These are phyloP conservation scores for Vitis riparia DNA, from an alignment of 164 flowering plant species.

Conservation along the genomic window DNA sequence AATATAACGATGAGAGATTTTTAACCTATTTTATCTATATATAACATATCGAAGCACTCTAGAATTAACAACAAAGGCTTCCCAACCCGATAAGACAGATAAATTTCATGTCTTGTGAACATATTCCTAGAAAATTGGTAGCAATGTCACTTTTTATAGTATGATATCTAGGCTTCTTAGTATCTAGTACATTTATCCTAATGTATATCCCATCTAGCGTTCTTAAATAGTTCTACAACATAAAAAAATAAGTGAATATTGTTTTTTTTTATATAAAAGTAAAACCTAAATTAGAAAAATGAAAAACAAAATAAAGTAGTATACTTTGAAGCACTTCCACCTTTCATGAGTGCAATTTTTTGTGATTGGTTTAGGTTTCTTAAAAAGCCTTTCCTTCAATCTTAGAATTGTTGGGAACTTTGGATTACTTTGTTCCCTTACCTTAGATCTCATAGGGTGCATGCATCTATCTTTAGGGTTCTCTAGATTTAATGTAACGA, in stretches of 20 bases:
- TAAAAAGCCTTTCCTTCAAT: background rate
- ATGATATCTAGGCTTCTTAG: conserved; percentile 2
- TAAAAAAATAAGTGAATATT: too few relatives aligned
- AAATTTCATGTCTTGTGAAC: too few relatives aligned
- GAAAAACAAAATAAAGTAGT: background rate
- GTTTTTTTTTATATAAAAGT: background rate
- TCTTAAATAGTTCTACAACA: too few relatives aligned
- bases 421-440: too few relatives aligned
- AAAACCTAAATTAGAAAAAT: background rate
- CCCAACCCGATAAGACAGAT: too few relatives aligned
- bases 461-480: too few relatives aligned
- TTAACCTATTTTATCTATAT: background rate
- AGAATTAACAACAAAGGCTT: too few relatives aligned
- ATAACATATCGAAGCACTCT: background rate
- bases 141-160: background rate
- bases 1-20: background rate
- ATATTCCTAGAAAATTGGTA: too few relatives aligned
- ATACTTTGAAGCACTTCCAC: conserved; percentile 23
- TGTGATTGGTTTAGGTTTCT: background rate
- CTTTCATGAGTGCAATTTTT: conserved; percentile 11
- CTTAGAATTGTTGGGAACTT: background rate
- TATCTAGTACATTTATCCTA: background rate
- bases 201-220: conserved; percentile 13
- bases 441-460: too few relatives aligned
- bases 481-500: too few relatives aligned